Evolutionary conservation across 768 basidiomycete genomes (phyloP).

Genomic region (Pluteus cervinus): DNA sequence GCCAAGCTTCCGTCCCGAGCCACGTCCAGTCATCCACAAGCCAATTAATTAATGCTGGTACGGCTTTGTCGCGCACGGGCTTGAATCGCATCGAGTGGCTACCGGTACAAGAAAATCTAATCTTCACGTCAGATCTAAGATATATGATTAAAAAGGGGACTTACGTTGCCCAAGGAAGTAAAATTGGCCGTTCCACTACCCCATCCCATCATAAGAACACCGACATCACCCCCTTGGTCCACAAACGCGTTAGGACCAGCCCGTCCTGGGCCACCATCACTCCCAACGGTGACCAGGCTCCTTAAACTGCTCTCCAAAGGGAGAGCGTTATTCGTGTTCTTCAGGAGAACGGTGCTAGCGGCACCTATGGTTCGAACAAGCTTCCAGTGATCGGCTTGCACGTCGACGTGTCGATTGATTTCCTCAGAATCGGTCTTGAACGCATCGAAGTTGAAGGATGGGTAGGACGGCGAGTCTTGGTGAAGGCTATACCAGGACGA

Average conservation of each 20-base stretch:
- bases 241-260: slow-evolving; percentile 67
- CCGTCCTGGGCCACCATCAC: slow-evolving; percentile 55
- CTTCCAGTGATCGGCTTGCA: slow-evolving; percentile 61
- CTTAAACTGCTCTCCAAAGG: slow-evolving; percentile 56
- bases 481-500: slow-evolving; percentile 63
- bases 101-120: neutral
- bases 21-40: too few species aligned
- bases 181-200: slow-evolving; percentile 79
- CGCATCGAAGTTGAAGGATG: slow-evolving; percentile 66
- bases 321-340: slow-evolving; percentile 55
- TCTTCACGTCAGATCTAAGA: neutral
- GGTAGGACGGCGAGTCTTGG: slow-evolving; percentile 60
- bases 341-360: slow-evolving; percentile 69
- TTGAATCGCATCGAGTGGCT: slow-evolving; percentile 83
- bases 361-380: slow-evolving; percentile 70
- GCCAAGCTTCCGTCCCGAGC: too few species aligned
- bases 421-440: slow-evolving; percentile 44
- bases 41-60: slow-evolving; percentile 54
- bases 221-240: slow-evolving; percentile 56
- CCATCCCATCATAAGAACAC: slow-evolving; percentile 89
- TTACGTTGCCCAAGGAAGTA: slow-evolving; percentile 71
- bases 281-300: slow-evolving; percentile 57
- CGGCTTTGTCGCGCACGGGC: slow-evolving; percentile 53
- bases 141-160: slow-evolving; percentile 13
- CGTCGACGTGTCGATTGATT: slow-evolving; percentile 59